Conservation (phyloP, 257 asterid species). For the Echites panduratus region DNA sequence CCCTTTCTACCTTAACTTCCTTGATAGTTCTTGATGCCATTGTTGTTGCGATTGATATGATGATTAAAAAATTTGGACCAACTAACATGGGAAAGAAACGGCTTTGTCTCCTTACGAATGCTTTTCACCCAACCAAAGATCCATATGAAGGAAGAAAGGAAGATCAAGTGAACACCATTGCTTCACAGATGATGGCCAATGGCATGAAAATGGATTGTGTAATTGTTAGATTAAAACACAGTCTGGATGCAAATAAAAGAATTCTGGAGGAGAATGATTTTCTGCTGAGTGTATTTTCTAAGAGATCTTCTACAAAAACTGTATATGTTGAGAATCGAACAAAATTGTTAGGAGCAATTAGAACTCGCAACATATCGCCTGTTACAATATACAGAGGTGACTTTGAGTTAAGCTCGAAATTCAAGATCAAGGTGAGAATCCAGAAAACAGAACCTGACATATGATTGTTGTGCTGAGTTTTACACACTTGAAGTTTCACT, state of each 20-base stretch:
- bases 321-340: conserved; percentile 68
- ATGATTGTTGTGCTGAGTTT: not conserved
- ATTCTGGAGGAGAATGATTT: conserved; percentile 79
- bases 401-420: conserved; percentile 58
- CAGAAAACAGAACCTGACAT: conserved; percentile 12
- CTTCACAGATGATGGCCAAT: conserved; percentile 60
- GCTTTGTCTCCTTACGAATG: conserved; percentile 77
- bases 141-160: conserved; percentile 89
- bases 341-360: conserved; percentile 74
- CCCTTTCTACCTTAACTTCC: conserved; percentile 46
- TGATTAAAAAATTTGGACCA: conserved; percentile 69
- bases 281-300: conserved; percentile 51
- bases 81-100: conserved; percentile 89
- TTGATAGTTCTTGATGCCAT: conserved; percentile 89
- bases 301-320: conserved; percentile 52
- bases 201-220: conserved; percentile 95
- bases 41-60: conserved; percentile 90
- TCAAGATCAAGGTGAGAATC: conserved; percentile 76
- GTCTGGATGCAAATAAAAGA: conserved; percentile 29
- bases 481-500: not conserved
- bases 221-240: conserved; percentile 40
- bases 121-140: conserved; percentile 62
- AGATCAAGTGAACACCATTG: conserved; percentile 87
- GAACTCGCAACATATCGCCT: conserved; percentile 83
- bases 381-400: conserved; percentile 84